Evolutionary conservation across 2,329 filamentous ascomycete species (phyloP), one percentile per base, ranked within the genome.

Genomic region (Aspergillus viridinutans): DNA sequence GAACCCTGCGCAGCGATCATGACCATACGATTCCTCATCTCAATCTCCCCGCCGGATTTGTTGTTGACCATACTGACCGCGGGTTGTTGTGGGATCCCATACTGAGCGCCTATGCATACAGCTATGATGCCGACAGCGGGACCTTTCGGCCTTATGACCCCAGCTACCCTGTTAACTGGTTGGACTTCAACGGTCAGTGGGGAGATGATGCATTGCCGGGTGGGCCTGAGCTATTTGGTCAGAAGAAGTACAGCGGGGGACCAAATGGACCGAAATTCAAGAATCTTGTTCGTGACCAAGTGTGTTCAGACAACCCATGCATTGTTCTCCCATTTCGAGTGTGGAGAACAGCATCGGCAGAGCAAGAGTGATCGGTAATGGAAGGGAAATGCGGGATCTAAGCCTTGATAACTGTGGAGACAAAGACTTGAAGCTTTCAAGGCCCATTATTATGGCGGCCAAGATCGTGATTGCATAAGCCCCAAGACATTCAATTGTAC

Each of bases 241-340:
- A 85, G 69, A 67, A 77, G n/a, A 84, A 83, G 66, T 88, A 80
- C 64, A 73, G 72, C 0, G 74, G 72, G 56, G 86, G 86, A 1
- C 86, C 86, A 1, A 85, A 83, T 21, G 86, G 86, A 1, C 85
- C 85, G 1, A 74, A 73, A 57, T 80, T 83, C 60, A 88, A 89
- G 72, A 72, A 81, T 51, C 66, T 88, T 61, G 78, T 81, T 56
- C 71, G 86, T 53, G 76, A 69, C 42, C 71, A 82, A 45, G 78
- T 87, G 2, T 88, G 85, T 72, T 83, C 83, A 1, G 77, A 80
- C 3, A 71, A 74, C 26, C 63, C 67, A 45, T 83, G 81, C 65
- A 72, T 78, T 55, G 63, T 79, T 48, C 69, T 78, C 50, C 73
- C 72, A 10, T 73, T 78, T 52, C 63, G 59, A 9, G 64, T 58